Percentiles rank a stretch among this genome's conserved stretches.
phyloP scores from a whole-genome alignment of 805 yeast genomes.

The Ogataea paradorogensis region DNA sequence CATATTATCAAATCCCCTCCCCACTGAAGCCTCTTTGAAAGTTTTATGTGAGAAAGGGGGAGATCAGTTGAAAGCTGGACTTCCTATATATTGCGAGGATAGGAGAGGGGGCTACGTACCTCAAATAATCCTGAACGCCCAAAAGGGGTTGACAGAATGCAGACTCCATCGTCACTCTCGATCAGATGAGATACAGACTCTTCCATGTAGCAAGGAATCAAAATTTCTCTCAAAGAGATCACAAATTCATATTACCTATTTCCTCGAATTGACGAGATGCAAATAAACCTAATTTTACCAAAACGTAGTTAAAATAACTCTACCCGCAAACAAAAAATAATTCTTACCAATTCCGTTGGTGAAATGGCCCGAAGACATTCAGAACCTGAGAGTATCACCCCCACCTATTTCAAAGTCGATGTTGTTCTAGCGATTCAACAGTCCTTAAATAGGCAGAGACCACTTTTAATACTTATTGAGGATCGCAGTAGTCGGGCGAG shows the following conservation, averaged over 20 bases:
- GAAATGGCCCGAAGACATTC: background rate
- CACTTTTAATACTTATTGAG: constrained; percentile 40
- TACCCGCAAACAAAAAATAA: background rate
- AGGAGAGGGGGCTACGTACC: no score
- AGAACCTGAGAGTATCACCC: background rate
- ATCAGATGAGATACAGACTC: no score
- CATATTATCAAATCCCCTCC: background rate
- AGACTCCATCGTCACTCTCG: no score
- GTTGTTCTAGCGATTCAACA: constrained; percentile 37
- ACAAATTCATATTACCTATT: no score
- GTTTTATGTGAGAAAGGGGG: background rate
- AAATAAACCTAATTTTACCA: no score
- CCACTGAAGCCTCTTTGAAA: background rate
- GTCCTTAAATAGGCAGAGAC: constrained; percentile 36
- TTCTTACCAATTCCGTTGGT: background rate
- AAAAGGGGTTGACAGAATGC: no score
- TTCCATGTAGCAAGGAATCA: no score
- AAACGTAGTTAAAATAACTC: background rate
- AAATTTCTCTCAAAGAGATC: no score
- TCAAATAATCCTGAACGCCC: no score
- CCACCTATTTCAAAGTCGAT: constrained; percentile 20
- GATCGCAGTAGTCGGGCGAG: constrained; percentile 24
- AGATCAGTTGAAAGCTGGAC: no score
- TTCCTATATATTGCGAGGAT: no score
- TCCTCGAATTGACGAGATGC: no score